Conservation (phyloP, 176 grass and related monocot genomes). For the Bothriochloa decipiens region DNA sequence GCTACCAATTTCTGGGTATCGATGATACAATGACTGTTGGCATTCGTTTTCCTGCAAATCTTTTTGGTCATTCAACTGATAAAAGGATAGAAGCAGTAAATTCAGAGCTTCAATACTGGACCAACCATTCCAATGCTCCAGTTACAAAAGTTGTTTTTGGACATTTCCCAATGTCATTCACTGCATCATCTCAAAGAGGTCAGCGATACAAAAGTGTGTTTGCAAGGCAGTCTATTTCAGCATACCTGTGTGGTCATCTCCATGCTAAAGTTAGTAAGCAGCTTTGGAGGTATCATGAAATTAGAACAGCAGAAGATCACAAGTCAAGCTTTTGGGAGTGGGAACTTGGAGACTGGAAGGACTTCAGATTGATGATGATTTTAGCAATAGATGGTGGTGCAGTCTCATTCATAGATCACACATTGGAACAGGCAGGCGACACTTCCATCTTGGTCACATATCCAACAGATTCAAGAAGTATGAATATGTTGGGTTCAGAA, state of each 20-base stretch:
- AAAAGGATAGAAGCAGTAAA: conserved; percentile 61
- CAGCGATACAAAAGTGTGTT: conserved; percentile 70
- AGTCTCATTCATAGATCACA: conserved; percentile 71
- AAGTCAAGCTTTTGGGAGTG: conserved; percentile 85
- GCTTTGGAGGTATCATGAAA: conserved; percentile 74
- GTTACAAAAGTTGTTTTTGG: conserved; percentile 79
- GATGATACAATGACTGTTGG: conserved; percentile 84
- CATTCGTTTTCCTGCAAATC: conserved; percentile 81
- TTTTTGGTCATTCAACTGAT: conserved; percentile 85
- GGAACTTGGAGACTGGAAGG: conserved; percentile 98
- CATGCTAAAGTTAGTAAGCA: conserved; percentile 74
- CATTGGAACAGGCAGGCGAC: conserved; percentile 50
- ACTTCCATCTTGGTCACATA: conserved; percentile 76
- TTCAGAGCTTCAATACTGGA: conserved; percentile 67
- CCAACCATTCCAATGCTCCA: conserved; percentile 46
- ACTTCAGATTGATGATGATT: conserved; percentile 79
- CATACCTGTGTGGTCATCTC: conserved; percentile 84
- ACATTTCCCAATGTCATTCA: conserved; percentile 91
- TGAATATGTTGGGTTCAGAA: conserved; percentile 60
- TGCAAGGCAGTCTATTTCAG: conserved; percentile 62
- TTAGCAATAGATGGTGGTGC: conserved; percentile 75
- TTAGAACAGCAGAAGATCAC: conserved; percentile 37
- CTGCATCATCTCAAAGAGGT: conserved; percentile 56
- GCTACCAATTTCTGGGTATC: conserved; percentile 81
- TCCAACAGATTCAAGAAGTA: conserved; percentile 85